Percentiles rank a stretch among this genome's conserved stretches.
Evolutionary conservation across 257 asterid species (phyloP).

Genomic region (Craterostigma plantagineum): DNA sequence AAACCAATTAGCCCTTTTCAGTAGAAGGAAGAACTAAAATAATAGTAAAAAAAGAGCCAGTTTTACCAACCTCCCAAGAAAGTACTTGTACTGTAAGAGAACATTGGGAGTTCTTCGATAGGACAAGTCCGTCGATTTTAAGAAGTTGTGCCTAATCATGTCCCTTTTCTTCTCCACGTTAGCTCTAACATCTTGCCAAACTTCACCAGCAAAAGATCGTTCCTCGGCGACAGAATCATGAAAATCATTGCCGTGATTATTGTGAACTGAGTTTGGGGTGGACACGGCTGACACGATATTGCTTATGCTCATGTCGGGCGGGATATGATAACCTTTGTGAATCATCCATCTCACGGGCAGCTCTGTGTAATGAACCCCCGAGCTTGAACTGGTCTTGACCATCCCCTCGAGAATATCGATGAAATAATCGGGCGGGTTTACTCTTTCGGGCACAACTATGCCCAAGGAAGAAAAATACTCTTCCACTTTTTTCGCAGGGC

Average conservation of each 20-base stretch:
- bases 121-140: constrained; percentile 30
- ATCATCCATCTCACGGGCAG: constrained; percentile 52
- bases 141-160: constrained; percentile 25
- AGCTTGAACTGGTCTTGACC: constrained; percentile 33
- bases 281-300: constrained; percentile 10
- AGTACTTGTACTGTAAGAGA: constrained; percentile 31
- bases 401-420: constrained; percentile 51
- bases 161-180: constrained; percentile 31
- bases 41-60: neutral
- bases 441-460: constrained; percentile 34
- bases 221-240: constrained; percentile 20
- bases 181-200: constrained; percentile 43
- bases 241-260: constrained; percentile 6
- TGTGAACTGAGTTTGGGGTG: constrained; percentile 3
- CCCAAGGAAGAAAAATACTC: constrained; percentile 33
- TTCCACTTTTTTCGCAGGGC: constrained; percentile 31
- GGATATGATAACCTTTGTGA: constrained; percentile 37
- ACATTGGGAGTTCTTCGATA: constrained; percentile 30
- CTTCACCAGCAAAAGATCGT: constrained; percentile 36
- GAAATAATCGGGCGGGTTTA: constrained; percentile 45
- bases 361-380: constrained; percentile 24
- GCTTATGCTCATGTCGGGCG: constrained; percentile 25
- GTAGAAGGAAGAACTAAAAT: neutral
- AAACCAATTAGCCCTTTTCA: neutral
- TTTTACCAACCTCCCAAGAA: constrained; percentile 26